Evolutionary conservation across 495 filamentous ascomycete genomes (phyloP), one percentile per base, ranked within the genome.

Genomic region (Xylaria curta): DNA sequence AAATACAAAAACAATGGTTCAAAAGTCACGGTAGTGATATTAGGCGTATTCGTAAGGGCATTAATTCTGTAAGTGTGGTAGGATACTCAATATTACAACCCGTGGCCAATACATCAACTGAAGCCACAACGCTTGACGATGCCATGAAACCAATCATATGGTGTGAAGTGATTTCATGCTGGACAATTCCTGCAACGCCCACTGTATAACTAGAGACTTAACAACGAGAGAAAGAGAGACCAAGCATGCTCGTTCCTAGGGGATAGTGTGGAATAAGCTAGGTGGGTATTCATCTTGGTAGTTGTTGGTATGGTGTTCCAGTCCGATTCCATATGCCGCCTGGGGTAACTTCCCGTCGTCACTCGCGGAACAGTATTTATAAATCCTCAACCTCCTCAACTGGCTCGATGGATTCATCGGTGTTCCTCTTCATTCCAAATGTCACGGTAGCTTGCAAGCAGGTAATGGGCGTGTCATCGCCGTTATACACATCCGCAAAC

Each of bases 401-500:
- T 21, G 26, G n/a, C 21, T 68, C 62, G 24, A 54, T 21, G 10
- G 42, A 13, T 8, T 67, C 69, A 12, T 53, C 66, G 12, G 66
- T 44, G 33, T 36, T 36, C 54, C 69, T 75, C 28, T 59, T 70
- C 54, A 72, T 75, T 19, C 83, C 81, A 76, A 94, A 94, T 5
- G 75, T 68, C 56, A 95, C 87, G 0, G 78, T 82, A 9, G 93
- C 94, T 60, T 89, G 88, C 70, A 99, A 83, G 81, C 96, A 99
- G 66, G 94, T 95, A 71, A 99, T 91, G 75, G 88, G 88, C 60
- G 87, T 81, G 46, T 86, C 82, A 62, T 95, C 90, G 31, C 82
- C 81, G 73, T 85, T 92, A 79, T 87, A 91, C 62, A 95, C 97
- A 80, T 99, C 92, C 56, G 95, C 96, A 17, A 88, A 80, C 51